Base-by-base conservation (phyloP, 139 green algal species). In the Ostreobium quekettii region DNA sequence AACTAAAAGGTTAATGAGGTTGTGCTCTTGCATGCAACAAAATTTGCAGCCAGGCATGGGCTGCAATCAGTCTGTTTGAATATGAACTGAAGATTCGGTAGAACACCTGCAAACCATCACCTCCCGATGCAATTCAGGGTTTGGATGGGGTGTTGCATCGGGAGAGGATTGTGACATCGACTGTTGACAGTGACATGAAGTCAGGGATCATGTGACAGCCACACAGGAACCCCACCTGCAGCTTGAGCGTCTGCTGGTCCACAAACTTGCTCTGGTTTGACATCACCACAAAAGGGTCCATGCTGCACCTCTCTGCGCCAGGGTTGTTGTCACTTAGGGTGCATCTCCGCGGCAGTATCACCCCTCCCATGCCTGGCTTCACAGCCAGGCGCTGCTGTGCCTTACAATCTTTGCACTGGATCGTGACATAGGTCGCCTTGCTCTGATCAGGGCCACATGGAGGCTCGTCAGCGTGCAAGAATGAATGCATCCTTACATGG, bases 181-280 rank as follows among this genome's bases (percentile, higher is more conserved):
- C n/a, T n/a, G n/a, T n/a, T n/a, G n/a, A n/a, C n/a, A n/a, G n/a
- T n/a, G n/a, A n/a, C n/a, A n/a, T n/a, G n/a, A n/a, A n/a, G n/a
- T n/a, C n/a, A n/a, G n/a, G n/a, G n/a, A n/a, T n/a, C n/a, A n/a
- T n/a, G n/a, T n/a, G n/a, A n/a, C n/a, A n/a, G n/a, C n/a, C n/a
- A n/a, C n/a, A n/a, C n/a, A n/a, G n/a, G n/a, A n/a, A n/a, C n/a
- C 42, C 4, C 48, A 88, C 83, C 82, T 92, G 83, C 28, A 97
- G 86, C 81, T 99, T 99, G 37, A 99, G 81, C 42, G 83, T 93
- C 80, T 99, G 95, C 81, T 96, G 89, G 83, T 99, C 95, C 32
- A 97, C 82, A 72, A 90, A 99, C 56, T 78, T 71, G 46, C 70
- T 83, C 28, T 71, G 72, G 66, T 94, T 80, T 1, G 89, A 77